Evolutionary conservation across 768 basidiomycete genomes (phyloP), one percentile per base, ranked within the genome.

Genomic region (Tricholoma flavovirens): DNA sequence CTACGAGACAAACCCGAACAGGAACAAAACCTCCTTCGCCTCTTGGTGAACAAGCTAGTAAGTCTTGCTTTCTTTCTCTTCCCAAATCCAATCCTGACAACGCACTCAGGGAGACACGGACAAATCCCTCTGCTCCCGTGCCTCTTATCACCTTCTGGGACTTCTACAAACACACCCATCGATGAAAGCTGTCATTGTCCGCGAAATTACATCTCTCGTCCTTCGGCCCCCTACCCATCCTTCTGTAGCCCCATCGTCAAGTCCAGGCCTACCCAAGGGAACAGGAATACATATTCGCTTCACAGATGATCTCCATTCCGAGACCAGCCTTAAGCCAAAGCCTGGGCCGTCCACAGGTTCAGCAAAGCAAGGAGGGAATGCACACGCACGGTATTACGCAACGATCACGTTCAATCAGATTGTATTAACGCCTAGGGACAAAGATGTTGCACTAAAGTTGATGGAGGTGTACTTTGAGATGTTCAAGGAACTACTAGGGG

Each of bases 401-500:
- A 78, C 88, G 5, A 93, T 97, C 65, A 97, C 97, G 0, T 86
- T 98, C 62, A 98, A 98, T 68, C 97, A 98, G 71, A 86, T 95
- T 56, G 83, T 93, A 38, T 77, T 98, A 29, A 73, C 77, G 9
- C 77, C 81, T 5, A 74, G 67, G 15, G 94, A 97, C 62, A 76
- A 81, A 8, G 83, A 83, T 0, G 88, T 93, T 9, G 88, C 94
- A 12, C 71, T 84, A 46, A 79, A 83, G 58, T 76, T 98, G 58
- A 84, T 98, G 17, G 88, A 93, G 51, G 79, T 94, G 3, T 98
- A 98, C 72, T 99, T 98, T 64, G 88, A 94, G 73, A 80, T 98
- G 66, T 99, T 99, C 76, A 79, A 86, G 64, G 92, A 92, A 62
- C 74, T 97, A 9, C 78, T 98, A 2, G 88, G 90, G 0, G 84